These are phyloP conservation scores for Metschnikowia proteae DNA, from an alignment of 805 yeast species.

Conservation along the genomic window DNA sequence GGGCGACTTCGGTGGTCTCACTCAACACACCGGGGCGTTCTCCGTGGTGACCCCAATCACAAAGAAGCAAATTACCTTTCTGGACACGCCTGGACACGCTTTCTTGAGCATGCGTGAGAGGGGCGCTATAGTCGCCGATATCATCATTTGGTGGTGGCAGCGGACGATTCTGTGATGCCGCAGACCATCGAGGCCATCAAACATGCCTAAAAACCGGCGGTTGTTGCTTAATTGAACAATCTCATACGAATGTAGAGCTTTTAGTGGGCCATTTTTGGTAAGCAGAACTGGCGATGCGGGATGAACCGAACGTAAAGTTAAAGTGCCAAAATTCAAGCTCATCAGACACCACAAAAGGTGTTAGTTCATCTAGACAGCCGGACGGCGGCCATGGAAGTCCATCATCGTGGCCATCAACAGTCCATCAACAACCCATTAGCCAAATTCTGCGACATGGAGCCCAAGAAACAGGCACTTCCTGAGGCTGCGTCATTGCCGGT, in stretches of 20 bases:
- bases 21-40: slow-evolving; percentile 98
- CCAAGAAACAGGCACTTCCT: slow-evolving; percentile 44
- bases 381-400: too few species aligned
- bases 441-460: slow-evolving; percentile 47
- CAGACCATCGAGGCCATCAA: slow-evolving; percentile 94
- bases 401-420: too few species aligned
- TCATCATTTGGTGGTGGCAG: slow-evolving; percentile 89
- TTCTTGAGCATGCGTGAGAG: slow-evolving; percentile 94
- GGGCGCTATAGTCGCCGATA: slow-evolving; percentile 92
- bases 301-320: slow-evolving; percentile 6
- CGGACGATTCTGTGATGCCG: slow-evolving; percentile 97
- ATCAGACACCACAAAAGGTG: slow-evolving; percentile 44
- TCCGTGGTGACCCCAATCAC: slow-evolving; percentile 76
- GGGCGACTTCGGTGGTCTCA: slow-evolving; percentile 91
- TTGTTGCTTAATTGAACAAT: neutral
- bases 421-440: slow-evolving; percentile 63
- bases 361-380: slow-evolving; percentile 19
- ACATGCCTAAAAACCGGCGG: slow-evolving; percentile 83
- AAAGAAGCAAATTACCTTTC: slow-evolving; percentile 74
- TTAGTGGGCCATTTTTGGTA: neutral
- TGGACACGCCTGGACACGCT: slow-evolving; percentile 98
- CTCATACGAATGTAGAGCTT: neutral
- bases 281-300: slow-evolving; percentile 4
- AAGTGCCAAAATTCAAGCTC: slow-evolving; percentile 29
- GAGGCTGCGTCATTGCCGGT: slow-evolving; percentile 91